Conservation (phyloP, 345 rosid species). For the Abelmoschus esculentus region DNA sequence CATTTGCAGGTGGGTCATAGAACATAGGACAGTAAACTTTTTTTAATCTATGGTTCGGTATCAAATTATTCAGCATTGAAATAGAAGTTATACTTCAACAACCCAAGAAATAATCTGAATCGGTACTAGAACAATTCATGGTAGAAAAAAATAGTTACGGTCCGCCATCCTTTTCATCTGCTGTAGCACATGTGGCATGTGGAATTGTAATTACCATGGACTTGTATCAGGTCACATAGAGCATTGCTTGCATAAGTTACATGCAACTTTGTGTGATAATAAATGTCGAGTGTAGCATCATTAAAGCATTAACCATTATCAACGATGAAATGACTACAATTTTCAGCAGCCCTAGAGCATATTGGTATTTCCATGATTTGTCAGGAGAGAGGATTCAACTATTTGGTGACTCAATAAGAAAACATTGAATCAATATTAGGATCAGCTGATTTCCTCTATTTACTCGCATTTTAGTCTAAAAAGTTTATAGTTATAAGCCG, state of each 20-base stretch:
- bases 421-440: not conserved
- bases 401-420: not conserved
- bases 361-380: not conserved
- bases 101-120: not conserved
- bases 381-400: not conserved
- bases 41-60: not conserved
- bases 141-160: not conserved
- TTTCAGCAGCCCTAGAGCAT: not conserved
- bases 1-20: constrained; percentile 4
- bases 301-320: not conserved
- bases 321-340: too few relatives aligned
- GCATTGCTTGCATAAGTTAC: not conserved
- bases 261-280: not conserved
- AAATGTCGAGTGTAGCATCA: not conserved
- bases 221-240: not conserved
- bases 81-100: not conserved
- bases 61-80: not conserved
- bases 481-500: not conserved
- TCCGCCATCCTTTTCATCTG: not conserved
- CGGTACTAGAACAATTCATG: not conserved
- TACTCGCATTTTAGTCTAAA: not conserved
- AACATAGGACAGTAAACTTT: not conserved
- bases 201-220: not conserved
- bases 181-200: not conserved
- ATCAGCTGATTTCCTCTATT: not conserved